A percentile compares a stretch with the other conserved stretches of the same genome.
phyloP scores from a whole-genome alignment of 2,329 filamentous ascomycete genomes.

The Beauveria bassiana region DNA sequence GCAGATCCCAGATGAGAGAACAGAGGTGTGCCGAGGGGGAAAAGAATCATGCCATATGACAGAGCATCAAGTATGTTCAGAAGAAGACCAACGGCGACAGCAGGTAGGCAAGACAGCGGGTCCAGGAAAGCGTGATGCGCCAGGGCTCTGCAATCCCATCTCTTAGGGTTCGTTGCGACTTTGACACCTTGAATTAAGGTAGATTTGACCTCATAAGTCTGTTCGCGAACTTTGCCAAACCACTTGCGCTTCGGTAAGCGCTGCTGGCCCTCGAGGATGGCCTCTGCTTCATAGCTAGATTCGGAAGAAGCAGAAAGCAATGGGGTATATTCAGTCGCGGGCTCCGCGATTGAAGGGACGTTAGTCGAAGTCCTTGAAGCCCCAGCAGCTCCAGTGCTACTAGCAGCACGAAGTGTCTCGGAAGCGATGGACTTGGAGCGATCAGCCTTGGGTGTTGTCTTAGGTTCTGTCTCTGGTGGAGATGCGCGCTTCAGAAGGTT shows the following conservation, averaged over 20 bases:
- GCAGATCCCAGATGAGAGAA: constrained; percentile 84
- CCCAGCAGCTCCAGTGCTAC: background rate
- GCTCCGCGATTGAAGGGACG: constrained; percentile 11
- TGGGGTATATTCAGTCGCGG: constrained; percentile 38
- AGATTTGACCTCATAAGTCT: constrained; percentile 25
- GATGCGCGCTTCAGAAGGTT: constrained; percentile 44
- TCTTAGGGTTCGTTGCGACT: constrained; percentile 51
- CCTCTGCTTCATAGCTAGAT: constrained; percentile 21
- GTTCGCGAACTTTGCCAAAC: constrained; percentile 25
- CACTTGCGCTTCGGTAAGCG: constrained; percentile 23
- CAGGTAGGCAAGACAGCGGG: constrained; percentile 67
- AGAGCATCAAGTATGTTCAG: constrained; percentile 91
- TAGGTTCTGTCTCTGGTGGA: constrained; percentile 20
- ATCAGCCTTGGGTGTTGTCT: constrained; percentile 6
- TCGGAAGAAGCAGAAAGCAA: constrained; percentile 31
- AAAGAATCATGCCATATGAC: constrained; percentile 95
- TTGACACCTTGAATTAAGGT: constrained; percentile 23
- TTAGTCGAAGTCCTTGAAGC: background rate
- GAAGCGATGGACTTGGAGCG: background rate
- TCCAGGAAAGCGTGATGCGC: constrained; percentile 57
- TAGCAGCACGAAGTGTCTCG: background rate
- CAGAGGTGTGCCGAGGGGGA: constrained; percentile 78
- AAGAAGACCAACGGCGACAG: constrained; percentile 79
- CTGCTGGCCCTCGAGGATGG: constrained; percentile 47
- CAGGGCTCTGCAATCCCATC: constrained; percentile 62